phyloP scores from a whole-genome alignment of 805 yeast species.

The Starmerella powellii region DNA sequence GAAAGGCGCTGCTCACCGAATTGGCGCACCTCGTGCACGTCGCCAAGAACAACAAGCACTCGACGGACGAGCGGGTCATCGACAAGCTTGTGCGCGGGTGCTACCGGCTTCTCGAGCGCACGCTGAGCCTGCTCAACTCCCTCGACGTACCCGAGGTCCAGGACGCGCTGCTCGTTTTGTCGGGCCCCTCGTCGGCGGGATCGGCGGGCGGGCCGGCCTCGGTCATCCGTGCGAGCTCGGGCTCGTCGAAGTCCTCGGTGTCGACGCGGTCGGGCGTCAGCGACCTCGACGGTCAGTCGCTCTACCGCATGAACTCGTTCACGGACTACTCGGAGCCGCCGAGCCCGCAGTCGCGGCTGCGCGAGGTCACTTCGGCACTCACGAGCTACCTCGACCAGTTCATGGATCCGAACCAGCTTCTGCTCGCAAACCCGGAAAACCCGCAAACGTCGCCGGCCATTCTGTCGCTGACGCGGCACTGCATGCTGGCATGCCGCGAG shows the following conservation, averaged over 20 bases:
- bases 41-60: constrained; percentile 28
- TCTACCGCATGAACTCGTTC: constrained; percentile 16
- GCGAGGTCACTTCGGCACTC: constrained; percentile 29
- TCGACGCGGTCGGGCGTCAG: constrained; percentile 1
- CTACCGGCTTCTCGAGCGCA: constrained; percentile 27
- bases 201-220: too few relatives aligned
- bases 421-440: constrained; percentile 24
- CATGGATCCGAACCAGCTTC: constrained; percentile 22
- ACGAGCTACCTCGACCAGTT: constrained; percentile 29
- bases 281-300: constrained; percentile 1
- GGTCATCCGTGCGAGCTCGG: background rate
- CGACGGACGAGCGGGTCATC: constrained; percentile 25
- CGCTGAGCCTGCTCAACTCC: constrained; percentile 27
- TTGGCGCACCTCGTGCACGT: constrained; percentile 31
- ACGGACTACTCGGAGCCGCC: constrained; percentile 20
- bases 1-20: constrained; percentile 32
- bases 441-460: constrained; percentile 25
- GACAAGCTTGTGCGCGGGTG: constrained; percentile 28
- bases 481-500: constrained; percentile 33
- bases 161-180: background rate
- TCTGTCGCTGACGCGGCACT: constrained; percentile 29
- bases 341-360: constrained; percentile 27
- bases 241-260: background rate
- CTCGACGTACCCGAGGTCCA: constrained; percentile 17
- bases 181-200: too few relatives aligned